Evolutionary conservation across 2,329 filamentous ascomycete species (phyloP), one percentile per base, ranked within the genome.

Genomic region (Pseudogymnoascus sp.): DNA sequence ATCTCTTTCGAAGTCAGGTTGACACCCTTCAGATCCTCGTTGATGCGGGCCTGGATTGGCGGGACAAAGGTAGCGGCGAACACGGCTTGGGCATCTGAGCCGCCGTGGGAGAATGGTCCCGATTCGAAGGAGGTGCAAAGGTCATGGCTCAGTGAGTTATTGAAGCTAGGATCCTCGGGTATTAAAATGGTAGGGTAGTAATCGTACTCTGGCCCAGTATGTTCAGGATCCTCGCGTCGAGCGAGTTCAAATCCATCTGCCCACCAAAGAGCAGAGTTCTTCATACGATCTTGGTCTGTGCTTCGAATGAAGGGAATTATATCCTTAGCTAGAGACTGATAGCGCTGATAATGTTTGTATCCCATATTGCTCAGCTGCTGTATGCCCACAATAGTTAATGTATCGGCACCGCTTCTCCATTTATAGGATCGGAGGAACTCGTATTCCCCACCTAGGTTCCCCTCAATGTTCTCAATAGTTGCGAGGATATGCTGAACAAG

Each of bases 131-230:
- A 76, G 2, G 78, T 79, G 72, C 92, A 96, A 8, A 82, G 77
- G 33, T 82, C 81, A 69, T 92, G 88, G 65, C 86, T 85, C 21
- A 96, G 79, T 0, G 90, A 92, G 73, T 96, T 96, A 75, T 96
- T 96, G 65, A 77, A 78, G 0, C 77, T 81, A 0, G 74, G 63
- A 2, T 73, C 78, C 71, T 96, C 91, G 1, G 84, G 82, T 35
- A 96, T 82, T 9, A 87, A 74, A n/a, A 90, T 71, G 41, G 91
- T 80, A 1, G 75, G 67, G 30, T 81, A 79, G 1, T 33, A 68
- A 57, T 81, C 78, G 30, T 76, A 72, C 18, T 77, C 73, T 18
- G 63, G 69, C 58, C 64, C 71, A 39, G 62, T 64, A n/a, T 73
- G 72, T 2, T 65, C 63, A 2, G 71, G 65, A 57, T 82, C 73